Evolutionary conservation across 140 eudicot genomes (phyloP).

Genomic region (Senecio squalidus): DNA sequence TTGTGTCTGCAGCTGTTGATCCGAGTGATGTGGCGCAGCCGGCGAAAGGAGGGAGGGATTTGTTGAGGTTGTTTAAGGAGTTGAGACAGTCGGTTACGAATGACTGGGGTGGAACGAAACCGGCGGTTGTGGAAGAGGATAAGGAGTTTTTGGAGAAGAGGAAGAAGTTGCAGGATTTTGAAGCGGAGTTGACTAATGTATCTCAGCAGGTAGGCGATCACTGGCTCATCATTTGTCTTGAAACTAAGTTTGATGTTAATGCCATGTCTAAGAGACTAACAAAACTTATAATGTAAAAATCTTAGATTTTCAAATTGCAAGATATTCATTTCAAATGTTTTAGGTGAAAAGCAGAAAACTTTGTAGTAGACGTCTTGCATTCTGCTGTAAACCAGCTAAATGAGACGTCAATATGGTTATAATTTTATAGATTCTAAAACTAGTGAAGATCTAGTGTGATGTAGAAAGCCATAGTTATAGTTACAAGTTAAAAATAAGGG

Average conservation of each 20-base stretch:
- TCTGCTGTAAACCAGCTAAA: neutral
- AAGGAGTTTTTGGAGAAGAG: constrained; percentile 80
- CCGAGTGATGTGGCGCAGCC: constrained; percentile 60
- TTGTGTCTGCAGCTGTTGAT: constrained; percentile 38
- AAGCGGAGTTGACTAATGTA: constrained; percentile 62
- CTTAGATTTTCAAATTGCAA: neutral
- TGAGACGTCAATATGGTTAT: neutral
- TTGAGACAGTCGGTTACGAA: constrained; percentile 83
- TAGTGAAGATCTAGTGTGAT: neutral
- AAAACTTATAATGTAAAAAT: neutral
- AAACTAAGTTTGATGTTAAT: neutral
- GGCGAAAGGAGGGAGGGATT: constrained; percentile 87
- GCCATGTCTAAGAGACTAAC: neutral
- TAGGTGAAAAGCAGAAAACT: neutral
- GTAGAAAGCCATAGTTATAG: neutral
- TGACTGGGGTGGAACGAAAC: constrained; percentile 81
- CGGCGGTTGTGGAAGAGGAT: constrained; percentile 84
- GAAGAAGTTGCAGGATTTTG: constrained; percentile 70
- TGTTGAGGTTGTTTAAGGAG: constrained; percentile 85
- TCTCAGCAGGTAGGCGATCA: constrained; percentile 69
- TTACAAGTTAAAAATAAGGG: neutral
- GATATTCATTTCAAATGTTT: neutral
- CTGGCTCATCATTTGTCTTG: neutral
- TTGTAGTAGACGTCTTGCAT: neutral
- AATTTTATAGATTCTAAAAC: neutral